phyloP scores from a whole-genome alignment of 2,329 filamentous ascomycete species.

The Colletotrichum siamense region DNA sequence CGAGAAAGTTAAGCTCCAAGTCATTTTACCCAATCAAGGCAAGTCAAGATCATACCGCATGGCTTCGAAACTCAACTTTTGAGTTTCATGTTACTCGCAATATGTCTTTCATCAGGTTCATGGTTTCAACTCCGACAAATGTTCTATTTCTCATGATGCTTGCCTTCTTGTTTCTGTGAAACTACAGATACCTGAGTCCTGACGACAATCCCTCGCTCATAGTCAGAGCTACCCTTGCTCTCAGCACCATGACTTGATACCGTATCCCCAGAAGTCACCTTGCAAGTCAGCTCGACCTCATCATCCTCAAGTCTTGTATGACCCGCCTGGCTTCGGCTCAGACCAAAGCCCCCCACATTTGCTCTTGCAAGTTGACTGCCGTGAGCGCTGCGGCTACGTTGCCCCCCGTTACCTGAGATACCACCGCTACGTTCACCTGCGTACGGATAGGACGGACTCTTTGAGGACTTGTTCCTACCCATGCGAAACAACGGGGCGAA shows the following conservation, averaged over 20 bases:
- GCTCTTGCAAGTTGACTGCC: not conserved
- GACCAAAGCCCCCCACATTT: not conserved
- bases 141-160: not conserved
- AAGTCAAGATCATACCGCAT: not conserved
- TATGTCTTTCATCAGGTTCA: not conserved
- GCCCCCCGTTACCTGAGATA: not conserved
- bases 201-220: not conserved
- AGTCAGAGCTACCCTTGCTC: not conserved
- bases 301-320: not conserved
- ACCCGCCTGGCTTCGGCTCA: not conserved
- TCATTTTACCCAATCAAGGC: not conserved
- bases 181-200: not conserved
- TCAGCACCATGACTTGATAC: not conserved
- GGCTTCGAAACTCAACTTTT: not conserved
- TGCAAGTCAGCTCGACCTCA: not conserved
- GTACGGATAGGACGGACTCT: not conserved
- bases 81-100: not conserved
- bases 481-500: conserved; percentile 31
- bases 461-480: not conserved
- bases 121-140: not conserved
- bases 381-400: not conserved
- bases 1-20: not conserved
- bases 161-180: not conserved
- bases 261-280: not conserved
- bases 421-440: not conserved